Conservation (phyloP, 2,329 filamentous ascomycete genomes). For the Cercospora nicotianae region DNA sequence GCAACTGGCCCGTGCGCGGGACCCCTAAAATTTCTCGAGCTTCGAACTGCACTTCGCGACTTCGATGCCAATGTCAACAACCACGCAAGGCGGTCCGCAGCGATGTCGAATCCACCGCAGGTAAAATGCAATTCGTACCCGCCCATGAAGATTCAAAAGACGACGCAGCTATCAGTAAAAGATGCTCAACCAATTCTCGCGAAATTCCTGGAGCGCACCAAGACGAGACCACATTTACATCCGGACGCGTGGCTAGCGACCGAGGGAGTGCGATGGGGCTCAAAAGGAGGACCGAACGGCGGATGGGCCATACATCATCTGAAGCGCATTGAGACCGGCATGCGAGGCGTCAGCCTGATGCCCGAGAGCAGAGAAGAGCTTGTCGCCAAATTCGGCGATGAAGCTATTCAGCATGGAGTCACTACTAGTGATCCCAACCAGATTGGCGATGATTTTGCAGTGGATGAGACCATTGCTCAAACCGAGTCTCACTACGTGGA, state of each 20-base stretch:
- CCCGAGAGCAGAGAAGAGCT: slow-evolving; percentile 42
- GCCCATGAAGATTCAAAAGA: slow-evolving; percentile 16
- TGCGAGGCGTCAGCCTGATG: slow-evolving; percentile 54
- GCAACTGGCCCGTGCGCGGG: neutral
- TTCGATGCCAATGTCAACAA: neutral
- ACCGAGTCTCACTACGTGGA: slow-evolving; percentile 11
- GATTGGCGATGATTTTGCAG: slow-evolving; percentile 19
- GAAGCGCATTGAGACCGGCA: slow-evolving; percentile 53
- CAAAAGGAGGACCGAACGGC: slow-evolving; percentile 46
- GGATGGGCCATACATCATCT: slow-evolving; percentile 56
- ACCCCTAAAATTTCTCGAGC: slow-evolving; percentile 8
- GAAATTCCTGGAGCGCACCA: slow-evolving; percentile 44
- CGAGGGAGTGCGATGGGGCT: slow-evolving; percentile 45
- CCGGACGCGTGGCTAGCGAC: slow-evolving; percentile 49
- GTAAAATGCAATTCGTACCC: slow-evolving; percentile 9
- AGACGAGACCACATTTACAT: slow-evolving; percentile 48
- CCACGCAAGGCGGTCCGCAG: neutral
- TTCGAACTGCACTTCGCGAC: slow-evolving; percentile 1
- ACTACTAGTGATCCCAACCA: slow-evolving; percentile 22
- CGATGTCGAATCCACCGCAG: slow-evolving; percentile 13
- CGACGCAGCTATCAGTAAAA: neutral
- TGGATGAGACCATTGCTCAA: slow-evolving; percentile 26
- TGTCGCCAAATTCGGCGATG: slow-evolving; percentile 42
- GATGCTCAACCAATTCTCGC: slow-evolving; percentile 34
- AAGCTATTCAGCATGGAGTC: slow-evolving; percentile 25